phyloP scores from a whole-genome alignment of 768 basidiomycete genomes.

The Termitomyces sp. region DNA sequence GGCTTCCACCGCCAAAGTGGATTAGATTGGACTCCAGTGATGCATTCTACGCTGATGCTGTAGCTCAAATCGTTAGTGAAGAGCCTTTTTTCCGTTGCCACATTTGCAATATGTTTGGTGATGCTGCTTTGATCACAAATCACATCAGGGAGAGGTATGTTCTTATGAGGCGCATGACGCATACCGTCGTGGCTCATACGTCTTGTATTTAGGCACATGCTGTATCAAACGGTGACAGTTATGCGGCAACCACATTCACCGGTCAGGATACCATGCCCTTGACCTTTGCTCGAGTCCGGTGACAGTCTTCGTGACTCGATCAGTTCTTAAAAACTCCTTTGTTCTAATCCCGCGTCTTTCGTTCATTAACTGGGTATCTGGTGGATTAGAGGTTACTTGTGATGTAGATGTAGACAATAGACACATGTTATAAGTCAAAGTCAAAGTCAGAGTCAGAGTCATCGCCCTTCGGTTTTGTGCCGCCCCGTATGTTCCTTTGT shows the following conservation, averaged over 20 bases:
- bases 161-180: not conserved
- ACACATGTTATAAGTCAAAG: slow-evolving; percentile 48
- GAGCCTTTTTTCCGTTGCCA: slow-evolving; percentile 14
- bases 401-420: not conserved
- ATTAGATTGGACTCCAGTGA: slow-evolving; percentile 8
- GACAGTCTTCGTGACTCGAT: not conserved
- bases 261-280: slow-evolving; percentile 6
- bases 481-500: slow-evolving; percentile 51
- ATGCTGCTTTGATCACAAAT: slow-evolving; percentile 9
- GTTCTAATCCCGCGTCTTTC: not conserved
- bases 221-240: slow-evolving; percentile 13
- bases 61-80: slow-evolving; percentile 10
- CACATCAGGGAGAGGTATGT: slow-evolving; percentile 14
- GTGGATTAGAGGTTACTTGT: slow-evolving; percentile 1
- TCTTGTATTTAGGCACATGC: slow-evolving; percentile 6
- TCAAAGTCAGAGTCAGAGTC: slow-evolving; percentile 81
- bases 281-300: not conserved
- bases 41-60: slow-evolving; percentile 8
- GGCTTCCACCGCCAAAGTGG: slow-evolving; percentile 8
- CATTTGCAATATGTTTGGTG: slow-evolving; percentile 13
- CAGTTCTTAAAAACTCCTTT: not conserved
- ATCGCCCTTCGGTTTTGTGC: slow-evolving; percentile 26
- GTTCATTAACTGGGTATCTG: not conserved
- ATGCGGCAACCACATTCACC: slow-evolving; percentile 13
- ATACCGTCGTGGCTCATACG: not conserved